phyloP scores from a whole-genome alignment of 192 early-diverging fungal species.

The Funneliformis mosseae region DNA sequence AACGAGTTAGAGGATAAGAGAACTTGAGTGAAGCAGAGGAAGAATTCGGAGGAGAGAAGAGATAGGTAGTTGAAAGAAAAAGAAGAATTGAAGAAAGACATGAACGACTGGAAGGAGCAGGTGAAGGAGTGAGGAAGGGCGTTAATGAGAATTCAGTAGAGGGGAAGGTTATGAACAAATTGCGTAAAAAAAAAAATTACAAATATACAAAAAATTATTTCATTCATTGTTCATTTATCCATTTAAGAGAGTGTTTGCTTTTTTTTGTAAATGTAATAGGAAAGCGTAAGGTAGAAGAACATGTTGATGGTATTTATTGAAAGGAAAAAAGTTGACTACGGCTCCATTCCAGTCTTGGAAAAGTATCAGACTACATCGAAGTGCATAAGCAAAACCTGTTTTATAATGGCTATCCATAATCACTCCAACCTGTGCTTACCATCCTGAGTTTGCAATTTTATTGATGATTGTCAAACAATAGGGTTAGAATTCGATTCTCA shows the following conservation, averaged over 20 bases:
- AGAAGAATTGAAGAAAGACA: neutral
- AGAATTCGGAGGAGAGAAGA: neutral
- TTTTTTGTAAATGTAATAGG: neutral
- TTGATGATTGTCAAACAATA: conserved; percentile 1
- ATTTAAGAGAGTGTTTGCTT: neutral
- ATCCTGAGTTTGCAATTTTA: neutral
- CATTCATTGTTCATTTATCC: neutral
- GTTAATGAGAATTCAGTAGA: neutral
- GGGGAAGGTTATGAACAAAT: neutral
- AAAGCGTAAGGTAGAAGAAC: neutral
- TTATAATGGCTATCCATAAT: neutral
- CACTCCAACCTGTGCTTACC: neutral
- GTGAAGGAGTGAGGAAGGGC: neutral
- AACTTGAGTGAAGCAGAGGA: neutral
- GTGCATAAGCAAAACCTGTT: too few species aligned
- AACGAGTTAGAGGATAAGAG: too few species aligned
- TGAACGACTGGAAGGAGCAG: neutral
- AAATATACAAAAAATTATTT: neutral
- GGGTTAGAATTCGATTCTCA: neutral
- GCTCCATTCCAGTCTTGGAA: too few species aligned
- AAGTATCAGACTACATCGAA: too few species aligned
- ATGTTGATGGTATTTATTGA: neutral
- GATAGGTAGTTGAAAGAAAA: neutral
- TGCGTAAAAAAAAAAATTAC: neutral
- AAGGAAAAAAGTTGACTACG: too few species aligned